Evolutionary conservation across 2,329 filamentous ascomycete species (phyloP), one percentile per base, ranked within the genome.

Genomic region (Tetracladium maxilliforme): DNA sequence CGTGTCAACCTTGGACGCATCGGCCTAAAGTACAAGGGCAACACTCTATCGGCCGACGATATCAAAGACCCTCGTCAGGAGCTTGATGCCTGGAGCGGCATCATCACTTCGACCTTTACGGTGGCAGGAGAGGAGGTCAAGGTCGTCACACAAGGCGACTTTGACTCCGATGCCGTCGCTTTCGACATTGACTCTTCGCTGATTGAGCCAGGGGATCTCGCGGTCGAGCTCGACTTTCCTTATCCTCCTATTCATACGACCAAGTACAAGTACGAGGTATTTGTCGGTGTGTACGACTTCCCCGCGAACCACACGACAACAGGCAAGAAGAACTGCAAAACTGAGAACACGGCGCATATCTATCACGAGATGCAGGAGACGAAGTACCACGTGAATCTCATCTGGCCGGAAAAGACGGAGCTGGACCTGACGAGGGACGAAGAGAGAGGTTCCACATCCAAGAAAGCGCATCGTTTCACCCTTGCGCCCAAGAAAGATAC

Each of bases 221-320:
- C 42, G 0, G 37, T 56, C 5, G 50, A 55, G 12, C 32, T 59
- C 10, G 55, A 58, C 30, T 58, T 53, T 25, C 52, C 54, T 0
- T 59, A 55, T 21, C 51, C 50, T 0, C 51, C 49, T 2, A 41
- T 52, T 3, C 49, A 54, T 21, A 42, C 42, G 3, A 45, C 45
- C 4, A 42, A 43, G n/a, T 54, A 54, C 31, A 58, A 59, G 29
- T 58, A 52, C 14, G 48, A 58, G 23, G 49, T 52, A 14, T 58
- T 56, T 16, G 52, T 48, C 0, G 56, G 54, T 0, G 40, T 48
- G 5, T 54, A 51, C 14, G 45, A 55, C 11, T 51, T 50, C 11
- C 47, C 49, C 1, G 27, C 39, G 5, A 49, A 52, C 15, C 55
- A 58, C 26, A 49, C 43, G 0, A 57, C 54, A 1, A 36, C 29